phyloP scores from a whole-genome alignment of 257 asterid species.

The Coffea canephora region DNA sequence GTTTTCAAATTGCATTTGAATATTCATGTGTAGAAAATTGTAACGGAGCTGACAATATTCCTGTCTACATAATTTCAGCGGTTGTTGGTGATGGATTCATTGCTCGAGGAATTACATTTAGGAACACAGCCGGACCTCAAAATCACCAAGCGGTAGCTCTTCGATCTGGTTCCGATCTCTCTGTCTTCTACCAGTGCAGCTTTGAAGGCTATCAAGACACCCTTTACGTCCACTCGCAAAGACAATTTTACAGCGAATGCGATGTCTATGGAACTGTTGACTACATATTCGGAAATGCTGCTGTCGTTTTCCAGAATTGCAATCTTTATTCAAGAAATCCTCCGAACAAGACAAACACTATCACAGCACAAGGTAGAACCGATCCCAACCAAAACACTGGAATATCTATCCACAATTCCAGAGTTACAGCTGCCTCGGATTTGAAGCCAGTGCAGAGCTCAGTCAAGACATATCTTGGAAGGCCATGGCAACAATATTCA shows the following conservation, averaged over 20 bases:
- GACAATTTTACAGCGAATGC: constrained; percentile 77
- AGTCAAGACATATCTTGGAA: constrained; percentile 70
- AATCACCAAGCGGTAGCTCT: constrained; percentile 88
- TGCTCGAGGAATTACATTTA: constrained; percentile 63
- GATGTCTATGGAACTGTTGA: constrained; percentile 81
- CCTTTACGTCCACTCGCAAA: constrained; percentile 55
- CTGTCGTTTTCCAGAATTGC: constrained; percentile 77
- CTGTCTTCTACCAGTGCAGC: constrained; percentile 78
- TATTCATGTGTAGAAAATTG: not conserved
- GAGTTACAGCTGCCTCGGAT: constrained; percentile 59
- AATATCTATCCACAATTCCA: constrained; percentile 60
- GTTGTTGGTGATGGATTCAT: constrained; percentile 25
- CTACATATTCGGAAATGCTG: constrained; percentile 89
- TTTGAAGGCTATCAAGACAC: constrained; percentile 93
- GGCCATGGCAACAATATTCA: constrained; percentile 87
- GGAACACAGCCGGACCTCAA: constrained; percentile 74
- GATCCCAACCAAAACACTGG: constrained; percentile 88
- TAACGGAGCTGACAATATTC: not conserved
- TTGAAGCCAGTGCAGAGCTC: constrained; percentile 49
- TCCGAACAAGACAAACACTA: constrained; percentile 55
- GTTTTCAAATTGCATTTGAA: too few relatives aligned
- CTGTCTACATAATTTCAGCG: not conserved
- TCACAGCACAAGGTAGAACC: constrained; percentile 83
- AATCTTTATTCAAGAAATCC: constrained; percentile 63
- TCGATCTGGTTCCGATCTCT: constrained; percentile 75